Evolutionary conservation across 2,329 filamentous ascomycete genomes (phyloP).

Genomic region (Cadophora sp.): DNA sequence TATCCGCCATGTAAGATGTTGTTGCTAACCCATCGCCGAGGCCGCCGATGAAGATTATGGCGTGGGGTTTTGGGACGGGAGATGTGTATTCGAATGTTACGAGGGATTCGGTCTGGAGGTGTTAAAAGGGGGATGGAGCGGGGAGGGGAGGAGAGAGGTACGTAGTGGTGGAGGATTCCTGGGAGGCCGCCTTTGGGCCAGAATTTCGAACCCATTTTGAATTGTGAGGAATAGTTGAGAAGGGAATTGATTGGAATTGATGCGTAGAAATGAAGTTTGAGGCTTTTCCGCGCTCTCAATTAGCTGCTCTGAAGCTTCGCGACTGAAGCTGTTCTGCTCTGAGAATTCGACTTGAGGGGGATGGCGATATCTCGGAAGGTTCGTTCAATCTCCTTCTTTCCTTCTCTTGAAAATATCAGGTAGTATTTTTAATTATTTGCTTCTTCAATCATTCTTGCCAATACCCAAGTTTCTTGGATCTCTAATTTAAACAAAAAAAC

Average conservation of each 20-base stretch:
- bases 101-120: slow-evolving; percentile 48
- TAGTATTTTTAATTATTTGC: not conserved
- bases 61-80: slow-evolving; percentile 49
- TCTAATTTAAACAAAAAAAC: no score
- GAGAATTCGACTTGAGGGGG: no score
- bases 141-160: slow-evolving; percentile 28
- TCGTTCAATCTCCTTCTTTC: no score
- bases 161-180: slow-evolving; percentile 47
- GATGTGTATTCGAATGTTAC: slow-evolving; percentile 50
- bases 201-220: slow-evolving; percentile 43
- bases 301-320: no score
- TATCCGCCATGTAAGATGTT: slow-evolving; percentile 54
- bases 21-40: slow-evolving; percentile 58
- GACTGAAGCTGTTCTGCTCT: no score
- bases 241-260: not conserved
- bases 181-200: slow-evolving; percentile 46
- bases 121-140: slow-evolving; percentile 11
- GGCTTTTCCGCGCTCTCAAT: no score
- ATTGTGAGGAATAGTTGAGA: not conserved
- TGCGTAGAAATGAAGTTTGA: no score
- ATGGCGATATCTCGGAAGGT: no score
- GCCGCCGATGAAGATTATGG: slow-evolving; percentile 59
- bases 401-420: no score
- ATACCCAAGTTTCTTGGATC: not conserved
- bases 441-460: not conserved